Evolutionary conservation across 768 basidiomycete species (phyloP), one percentile per base, ranked within the genome.

Genomic region (Leccinum incarnatum): DNA sequence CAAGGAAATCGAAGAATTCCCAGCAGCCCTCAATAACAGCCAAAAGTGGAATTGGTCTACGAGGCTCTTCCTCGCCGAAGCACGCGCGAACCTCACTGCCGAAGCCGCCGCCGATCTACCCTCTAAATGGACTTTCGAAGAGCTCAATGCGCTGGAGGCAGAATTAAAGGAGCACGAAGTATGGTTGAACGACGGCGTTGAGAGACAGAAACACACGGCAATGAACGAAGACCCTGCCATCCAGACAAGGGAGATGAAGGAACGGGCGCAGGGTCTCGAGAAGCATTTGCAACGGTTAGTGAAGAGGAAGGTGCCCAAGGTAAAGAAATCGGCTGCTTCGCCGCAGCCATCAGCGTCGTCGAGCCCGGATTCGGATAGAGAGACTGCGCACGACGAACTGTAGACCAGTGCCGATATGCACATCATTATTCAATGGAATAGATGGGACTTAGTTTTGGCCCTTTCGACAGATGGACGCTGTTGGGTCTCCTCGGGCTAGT

Each of bases 31-130:
- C 55, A 89, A 93, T 68, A 88, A 82, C 75, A 86, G 84, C 58
- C 90, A 91, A 70, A 88, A 85, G 83, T 89, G 85, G 89, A 93
- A 86, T 75, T 99, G 84, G 91, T 88, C 81, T 74, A 90, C 85
- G 58, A 87, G 81, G 15, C 72, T 91, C n/a, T 99, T 98, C 87
- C 81, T 97, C 29, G 75, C 79, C 1, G 89, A 93, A 54, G 95
- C 95, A 23, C 79, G 79, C 6, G 70, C 79, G 57, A 95, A 96
- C 72, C 75, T 89, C 47, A 91, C 91, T 2, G 74, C 75, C 3
- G 90, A 91, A 63, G 74, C 79, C 14, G 78, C 79, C 10, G 80
- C 78, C 0, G 87, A 80, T 5, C 73, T 85, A 7, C 85, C 84
- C 0, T 86, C 88, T 0, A 91, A 90, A 69, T 97, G 89, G 85